Base-by-base conservation (phyloP, 768 basidiomycete species). In the Naganishia vishniacii region DNA sequence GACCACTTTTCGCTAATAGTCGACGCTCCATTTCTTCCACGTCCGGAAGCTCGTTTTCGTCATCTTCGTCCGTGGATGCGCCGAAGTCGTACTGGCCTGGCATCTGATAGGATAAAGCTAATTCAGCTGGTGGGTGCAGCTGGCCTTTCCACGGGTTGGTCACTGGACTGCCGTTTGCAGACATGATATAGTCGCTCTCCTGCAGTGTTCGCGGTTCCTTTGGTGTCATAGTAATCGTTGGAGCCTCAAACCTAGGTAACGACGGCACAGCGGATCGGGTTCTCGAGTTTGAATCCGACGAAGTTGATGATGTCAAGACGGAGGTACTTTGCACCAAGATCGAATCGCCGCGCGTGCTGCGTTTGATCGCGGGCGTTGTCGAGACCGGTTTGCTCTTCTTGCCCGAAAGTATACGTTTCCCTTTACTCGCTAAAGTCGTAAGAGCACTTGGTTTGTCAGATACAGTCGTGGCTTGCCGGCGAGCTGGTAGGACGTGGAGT, bases 121-220 rank as follows among this genome's bases (percentile, higher is more conserved):
- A 18, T 40, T 58, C 40, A 8, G 23, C 41, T 12, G 41, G 61
- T 20, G 29, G 48, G 13, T 56, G 34, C 4, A 34, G 34, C 31
- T 34, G 34, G n/a, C 53, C 53, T 64, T 62, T 62, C 61, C 66
- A 87, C 0, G 88, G 88, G 72, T 89, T 89, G 18, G 85, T 84
- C 18, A 91, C 81, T 0, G 89, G 89, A 0, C 88, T 89, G 4
- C 89, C 89, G 65, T 91, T 91, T 20, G 87, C 76, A 70, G 88
- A 88, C 53, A 90, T 80, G 83, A 90, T 84, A 70, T 81, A 84
- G 75, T 91, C 89, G 70, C 88, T 84, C 67, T 81, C 83, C 44
- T 86, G 83, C 12, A 88, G 86, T 72, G 85, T 80, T 26, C 88
- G 84, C 48, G 86, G 79, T 48, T 69, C 80, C 71, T 34, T 68